Conservation (phyloP, 805 yeast species). For the Ogataea nakhonphanomensis region DNA sequence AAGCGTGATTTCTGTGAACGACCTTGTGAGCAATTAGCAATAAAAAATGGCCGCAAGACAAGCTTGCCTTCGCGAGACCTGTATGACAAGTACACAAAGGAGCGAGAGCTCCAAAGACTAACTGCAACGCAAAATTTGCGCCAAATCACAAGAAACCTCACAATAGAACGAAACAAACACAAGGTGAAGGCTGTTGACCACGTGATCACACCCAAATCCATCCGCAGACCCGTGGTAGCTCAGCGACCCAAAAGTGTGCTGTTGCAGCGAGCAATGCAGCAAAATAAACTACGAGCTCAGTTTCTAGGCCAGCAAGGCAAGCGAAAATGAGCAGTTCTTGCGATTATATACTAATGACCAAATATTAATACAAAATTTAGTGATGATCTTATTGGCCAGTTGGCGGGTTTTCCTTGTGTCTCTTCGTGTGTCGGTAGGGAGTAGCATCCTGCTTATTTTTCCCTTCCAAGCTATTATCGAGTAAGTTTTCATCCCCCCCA, state of each 20-base stretch:
- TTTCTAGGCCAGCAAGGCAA: constrained; percentile 15
- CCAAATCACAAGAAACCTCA: constrained; percentile 38
- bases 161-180: constrained; percentile 39
- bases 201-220: constrained; percentile 21
- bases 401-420: constrained; percentile 14
- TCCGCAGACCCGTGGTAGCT: constrained; percentile 11
- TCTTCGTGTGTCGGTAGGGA: constrained; percentile 4
- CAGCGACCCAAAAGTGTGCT: constrained; percentile 25
- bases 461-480: constrained; percentile 27
- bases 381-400: constrained; percentile 18
- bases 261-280: constrained; percentile 32
- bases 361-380: background rate
- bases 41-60: constrained; percentile 18
- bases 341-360: background rate
- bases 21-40: constrained; percentile 27
- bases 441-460: constrained; percentile 14
- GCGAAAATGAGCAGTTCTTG: constrained; percentile 1
- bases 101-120: constrained; percentile 41
- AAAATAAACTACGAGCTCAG: constrained; percentile 24
- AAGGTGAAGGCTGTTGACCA: constrained; percentile 35
- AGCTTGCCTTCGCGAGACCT: constrained; percentile 36
- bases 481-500: constrained; percentile 44
- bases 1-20: constrained; percentile 47
- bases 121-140: constrained; percentile 45
- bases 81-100: constrained; percentile 38